Base-by-base conservation (phyloP, 306 rosid genomes). In the Sesbania bispinosa region DNA sequence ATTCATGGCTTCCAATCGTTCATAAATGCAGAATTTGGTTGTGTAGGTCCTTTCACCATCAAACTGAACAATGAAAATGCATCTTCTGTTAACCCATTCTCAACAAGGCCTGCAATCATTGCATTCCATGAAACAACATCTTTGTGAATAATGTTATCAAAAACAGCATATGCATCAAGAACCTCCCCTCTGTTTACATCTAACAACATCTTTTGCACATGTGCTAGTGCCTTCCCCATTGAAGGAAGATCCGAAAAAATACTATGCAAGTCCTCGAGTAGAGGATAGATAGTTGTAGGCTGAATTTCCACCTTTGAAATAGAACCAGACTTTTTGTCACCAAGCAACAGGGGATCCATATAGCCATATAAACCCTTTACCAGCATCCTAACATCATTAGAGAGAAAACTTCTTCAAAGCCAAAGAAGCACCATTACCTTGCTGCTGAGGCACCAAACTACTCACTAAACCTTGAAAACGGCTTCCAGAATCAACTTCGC, bases 131-230 rank as follows among this genome's bases (percentile, higher is more conserved):
- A n/a, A n/a, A n/a, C n/a, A n/a, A n/a, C n/a, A n/a, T n/a, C n/a
- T n/a, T n/a, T n/a, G n/a, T n/a, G n/a, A n/a, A n/a, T n/a, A n/a
- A n/a, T n/a, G n/a, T n/a, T n/a, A n/a, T 84, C 96, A 63, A 86
- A 82, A 33, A 92, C 75, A 71, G 67, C 77, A 43, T 21, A 45
- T 14, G 66, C 2, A 41, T 88, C 90, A 58, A 87, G 86, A 79
- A 74, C 87, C 73, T 82, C 87, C 38, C 97, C 97, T 76, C 79
- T 81, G 55, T 81, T 85, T 9, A 92, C 88, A 80, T 73, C 73
- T 62, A 63, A 60, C 39, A 92, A 63, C 96, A 92, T 85, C 84
- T 85, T 89, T 39, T 89, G 93, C 2, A 75, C 89, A 73, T 82
- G 79, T 6, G 86, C 88, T 51, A 92, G 64, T 13, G 93, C 97